A percentile compares a stretch with the other conserved stretches of the same genome.
phyloP scores from a whole-genome alignment of 805 yeast species.

The Zygosaccharomyces siamensis region DNA sequence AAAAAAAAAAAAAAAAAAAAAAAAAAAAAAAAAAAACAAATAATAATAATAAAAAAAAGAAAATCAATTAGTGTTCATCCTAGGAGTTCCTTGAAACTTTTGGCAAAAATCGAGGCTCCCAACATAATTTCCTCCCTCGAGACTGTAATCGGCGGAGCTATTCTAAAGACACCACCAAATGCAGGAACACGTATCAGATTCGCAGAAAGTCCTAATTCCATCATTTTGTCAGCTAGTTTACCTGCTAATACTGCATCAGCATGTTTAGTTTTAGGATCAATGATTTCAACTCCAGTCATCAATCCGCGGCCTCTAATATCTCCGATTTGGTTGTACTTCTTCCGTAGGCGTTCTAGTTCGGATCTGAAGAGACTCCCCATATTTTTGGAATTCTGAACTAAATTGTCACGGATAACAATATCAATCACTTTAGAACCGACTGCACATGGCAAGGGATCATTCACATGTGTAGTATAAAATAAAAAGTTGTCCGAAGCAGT shows the following conservation, averaged over 20 bases:
- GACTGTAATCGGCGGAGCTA: constrained; percentile 31
- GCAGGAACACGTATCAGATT: constrained; percentile 26
- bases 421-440: constrained; percentile 33
- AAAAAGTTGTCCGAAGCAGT: constrained; percentile 22
- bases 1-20: too few species aligned
- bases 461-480: constrained; percentile 32
- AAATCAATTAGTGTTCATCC: not conserved
- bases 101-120: constrained; percentile 14
- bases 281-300: constrained; percentile 22
- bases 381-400: constrained; percentile 24
- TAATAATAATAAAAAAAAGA: too few species aligned
- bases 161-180: constrained; percentile 23
- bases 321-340: constrained; percentile 14
- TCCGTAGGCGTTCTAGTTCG: constrained; percentile 15
- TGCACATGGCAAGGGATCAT: constrained; percentile 31
- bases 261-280: constrained; percentile 17
- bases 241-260: constrained; percentile 13
- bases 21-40: too few species aligned
- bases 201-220: constrained; percentile 26
- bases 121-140: constrained; percentile 20
- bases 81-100: constrained; percentile 1
- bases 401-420: constrained; percentile 28
- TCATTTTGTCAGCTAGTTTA: constrained; percentile 15
- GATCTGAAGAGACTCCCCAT: constrained; percentile 29
- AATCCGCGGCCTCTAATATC: constrained; percentile 26